Evolutionary conservation across 148 eudicot genomes (phyloP).

Genomic region (Suaeda aralocaspica): DNA sequence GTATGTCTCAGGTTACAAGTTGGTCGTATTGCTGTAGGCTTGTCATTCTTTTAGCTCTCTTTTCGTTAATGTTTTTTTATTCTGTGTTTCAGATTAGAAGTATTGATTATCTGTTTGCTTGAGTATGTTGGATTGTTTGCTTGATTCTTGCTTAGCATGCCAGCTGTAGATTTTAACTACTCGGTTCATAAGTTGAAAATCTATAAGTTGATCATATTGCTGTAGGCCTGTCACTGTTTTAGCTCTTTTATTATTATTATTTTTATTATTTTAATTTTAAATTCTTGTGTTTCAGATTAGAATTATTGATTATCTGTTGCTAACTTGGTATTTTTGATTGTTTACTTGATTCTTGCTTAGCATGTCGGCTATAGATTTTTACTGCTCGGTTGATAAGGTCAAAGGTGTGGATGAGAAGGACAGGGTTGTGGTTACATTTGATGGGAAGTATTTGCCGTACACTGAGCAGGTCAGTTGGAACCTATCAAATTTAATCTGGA

Average conservation of each 20-base stretch:
- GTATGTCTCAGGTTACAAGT: no score
- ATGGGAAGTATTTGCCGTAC: constrained; percentile 84
- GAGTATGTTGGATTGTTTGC: not conserved
- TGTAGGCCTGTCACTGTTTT: not conserved
- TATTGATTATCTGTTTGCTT: not conserved
- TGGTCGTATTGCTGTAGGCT: not conserved
- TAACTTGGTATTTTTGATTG: constrained; percentile 1
- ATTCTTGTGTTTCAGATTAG: not conserved
- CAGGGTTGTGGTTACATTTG: constrained; percentile 76
- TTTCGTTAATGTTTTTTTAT: no score
- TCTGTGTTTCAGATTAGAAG: not conserved
- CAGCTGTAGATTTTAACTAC: no score
- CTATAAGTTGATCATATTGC: no score
- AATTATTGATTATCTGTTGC: not conserved
- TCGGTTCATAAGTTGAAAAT: no score
- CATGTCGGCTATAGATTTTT: constrained; percentile 96
- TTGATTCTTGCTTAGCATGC: no score
- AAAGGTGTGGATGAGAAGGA: constrained; percentile 95
- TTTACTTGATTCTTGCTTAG: constrained; percentile 35
- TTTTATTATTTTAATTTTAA: no score
- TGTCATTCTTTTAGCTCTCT: not conserved
- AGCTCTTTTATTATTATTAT: no score
- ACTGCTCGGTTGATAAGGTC: constrained; percentile 90
- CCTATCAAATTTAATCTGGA: not conserved
- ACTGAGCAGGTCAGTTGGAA: constrained; percentile 71